Conservation (phyloP, 1,284 basidiomycete species). For the Abortiporus biennis region DNA sequence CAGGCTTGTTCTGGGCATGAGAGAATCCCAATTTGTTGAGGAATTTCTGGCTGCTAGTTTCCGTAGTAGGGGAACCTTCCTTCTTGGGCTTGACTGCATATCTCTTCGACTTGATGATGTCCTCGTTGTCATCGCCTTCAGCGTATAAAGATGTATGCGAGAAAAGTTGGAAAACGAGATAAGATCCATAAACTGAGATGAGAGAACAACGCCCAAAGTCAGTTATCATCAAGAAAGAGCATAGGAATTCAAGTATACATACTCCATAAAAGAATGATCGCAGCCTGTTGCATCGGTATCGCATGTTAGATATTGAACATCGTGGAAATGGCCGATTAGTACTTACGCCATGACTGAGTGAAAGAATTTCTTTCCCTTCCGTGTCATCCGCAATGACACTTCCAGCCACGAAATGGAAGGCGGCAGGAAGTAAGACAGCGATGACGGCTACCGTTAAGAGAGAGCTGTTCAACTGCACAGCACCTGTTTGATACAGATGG, state of each 20-base stretch:
- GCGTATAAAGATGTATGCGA: conserved; percentile 12
- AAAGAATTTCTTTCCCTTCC: conserved; percentile 50
- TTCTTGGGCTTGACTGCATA: neutral
- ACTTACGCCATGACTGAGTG: conserved; percentile 81
- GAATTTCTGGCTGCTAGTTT: neutral
- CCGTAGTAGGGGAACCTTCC: neutral
- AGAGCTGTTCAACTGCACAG: conserved; percentile 57
- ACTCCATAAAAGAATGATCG: conserved; percentile 69
- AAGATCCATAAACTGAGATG: conserved; percentile 50
- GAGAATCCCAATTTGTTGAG: neutral
- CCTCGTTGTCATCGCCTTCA: conserved; percentile 9
- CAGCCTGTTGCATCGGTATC: conserved; percentile 35
- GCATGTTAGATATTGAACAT: neutral
- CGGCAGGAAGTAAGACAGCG: conserved; percentile 76
- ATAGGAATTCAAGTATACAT: conserved; percentile 18
- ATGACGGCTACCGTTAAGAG: conserved; percentile 76
- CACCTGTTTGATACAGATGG: conserved; percentile 60
- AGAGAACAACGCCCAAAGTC: neutral
- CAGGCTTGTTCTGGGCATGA: neutral
- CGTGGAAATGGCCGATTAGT: neutral
- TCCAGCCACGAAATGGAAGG: conserved; percentile 50
- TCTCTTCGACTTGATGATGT: conserved; percentile 8
- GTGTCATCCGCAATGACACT: conserved; percentile 22
- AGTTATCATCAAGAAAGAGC: too few relatives aligned
- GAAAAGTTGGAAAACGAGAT: conserved; percentile 11